phyloP scores from a whole-genome alignment of 1,284 basidiomycete species.

The Naganishia liquefaciens region DNA sequence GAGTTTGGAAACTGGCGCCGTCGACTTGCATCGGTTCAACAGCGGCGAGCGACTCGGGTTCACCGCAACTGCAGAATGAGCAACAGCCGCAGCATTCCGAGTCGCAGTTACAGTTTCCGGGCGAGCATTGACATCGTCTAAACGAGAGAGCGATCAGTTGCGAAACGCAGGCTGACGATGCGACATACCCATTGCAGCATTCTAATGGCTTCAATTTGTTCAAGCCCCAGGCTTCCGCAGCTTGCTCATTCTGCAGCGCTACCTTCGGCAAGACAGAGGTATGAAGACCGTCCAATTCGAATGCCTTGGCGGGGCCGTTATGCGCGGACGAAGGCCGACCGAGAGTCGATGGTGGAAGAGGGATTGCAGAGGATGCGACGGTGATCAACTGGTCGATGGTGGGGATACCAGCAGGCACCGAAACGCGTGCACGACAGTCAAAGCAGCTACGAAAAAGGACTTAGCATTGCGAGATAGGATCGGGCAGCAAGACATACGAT shows the following conservation, averaged over 20 bases:
- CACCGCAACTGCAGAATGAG: constrained; percentile 46
- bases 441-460: constrained; percentile 32
- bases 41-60: not conserved
- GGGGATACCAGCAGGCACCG: constrained; percentile 48
- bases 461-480: not conserved
- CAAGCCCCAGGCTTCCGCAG: constrained; percentile 45
- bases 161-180: not conserved
- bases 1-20: not conserved
- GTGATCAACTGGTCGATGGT: constrained; percentile 52
- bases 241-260: constrained; percentile 42
- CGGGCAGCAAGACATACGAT: constrained; percentile 29
- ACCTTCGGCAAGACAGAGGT: constrained; percentile 46
- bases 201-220: constrained; percentile 51
- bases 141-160: not conserved
- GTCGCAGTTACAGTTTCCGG: constrained; percentile 51
- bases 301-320: constrained; percentile 32
- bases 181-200: constrained; percentile 49
- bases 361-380: constrained; percentile 49
- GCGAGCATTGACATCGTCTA: constrained; percentile 49
- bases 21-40: constrained; percentile 20
- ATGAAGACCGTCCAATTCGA: constrained; percentile 45
- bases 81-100: constrained; percentile 55
- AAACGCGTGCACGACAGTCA: constrained; percentile 48
- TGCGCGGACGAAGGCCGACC: constrained; percentile 2
- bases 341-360: constrained; percentile 32